Percentiles rank a stretch among this genome's conserved stretches.
These are phyloP conservation scores for Neonectria magnoliae DNA, from an alignment of 2,329 filamentous ascomycete genomes.

Conservation along the genomic window DNA sequence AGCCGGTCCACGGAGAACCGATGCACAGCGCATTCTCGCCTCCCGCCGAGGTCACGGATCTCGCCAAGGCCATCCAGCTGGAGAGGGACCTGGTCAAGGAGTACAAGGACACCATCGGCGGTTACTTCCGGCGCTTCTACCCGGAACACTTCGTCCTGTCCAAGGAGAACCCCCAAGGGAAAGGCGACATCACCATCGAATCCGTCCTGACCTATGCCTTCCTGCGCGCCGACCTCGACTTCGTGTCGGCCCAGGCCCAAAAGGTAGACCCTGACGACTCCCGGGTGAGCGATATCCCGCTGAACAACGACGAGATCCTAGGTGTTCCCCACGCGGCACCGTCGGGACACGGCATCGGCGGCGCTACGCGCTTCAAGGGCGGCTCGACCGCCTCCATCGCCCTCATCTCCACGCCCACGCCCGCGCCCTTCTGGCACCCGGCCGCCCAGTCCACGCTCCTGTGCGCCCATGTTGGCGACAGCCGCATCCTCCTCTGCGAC, in stretches of 20 bases:
- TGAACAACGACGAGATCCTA: constrained; percentile 87
- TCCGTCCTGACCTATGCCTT: constrained; percentile 92
- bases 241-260: constrained; percentile 86
- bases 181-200: constrained; percentile 70
- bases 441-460: constrained; percentile 83
- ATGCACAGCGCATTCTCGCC: constrained; percentile 55
- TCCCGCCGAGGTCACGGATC: constrained; percentile 63
- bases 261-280: constrained; percentile 81
- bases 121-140: constrained; percentile 92
- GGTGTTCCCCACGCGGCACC: constrained; percentile 65
- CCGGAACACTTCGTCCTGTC: constrained; percentile 76
- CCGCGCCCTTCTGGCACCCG: constrained; percentile 95
- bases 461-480: constrained; percentile 93
- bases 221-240: constrained; percentile 92
- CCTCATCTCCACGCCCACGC: constrained; percentile 90
- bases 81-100: constrained; percentile 76
- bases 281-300: constrained; percentile 75
- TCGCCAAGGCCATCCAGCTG: constrained; percentile 71
- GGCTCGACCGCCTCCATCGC: constrained; percentile 92
- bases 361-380: constrained; percentile 83
- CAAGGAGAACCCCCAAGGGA: constrained; percentile 42
- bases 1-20: constrained; percentile 50
- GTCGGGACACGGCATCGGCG: constrained; percentile 74
- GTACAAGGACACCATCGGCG: constrained; percentile 88
- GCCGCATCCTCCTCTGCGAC: constrained; percentile 87